These are phyloP conservation scores for Pistacia integerrima DNA, from an alignment of 345 rosid species.

Conservation along the genomic window DNA sequence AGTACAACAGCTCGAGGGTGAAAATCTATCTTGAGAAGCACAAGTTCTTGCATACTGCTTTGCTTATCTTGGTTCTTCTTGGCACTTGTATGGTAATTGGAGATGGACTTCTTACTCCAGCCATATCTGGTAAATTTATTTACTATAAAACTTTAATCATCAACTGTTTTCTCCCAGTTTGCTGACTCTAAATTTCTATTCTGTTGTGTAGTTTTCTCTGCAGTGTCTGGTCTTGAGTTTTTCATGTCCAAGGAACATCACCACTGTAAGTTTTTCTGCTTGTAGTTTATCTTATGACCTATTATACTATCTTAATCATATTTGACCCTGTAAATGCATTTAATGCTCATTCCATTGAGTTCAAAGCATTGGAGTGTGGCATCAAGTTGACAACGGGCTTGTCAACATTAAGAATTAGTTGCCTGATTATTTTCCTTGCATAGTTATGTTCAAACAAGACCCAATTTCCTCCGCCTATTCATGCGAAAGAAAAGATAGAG, in stretches of 20 bases:
- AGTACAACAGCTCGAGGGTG: constrained; percentile 58
- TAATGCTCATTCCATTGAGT: background rate
- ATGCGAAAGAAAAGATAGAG: background rate
- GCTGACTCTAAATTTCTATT: constrained; percentile 13
- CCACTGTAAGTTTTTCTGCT: constrained; percentile 63
- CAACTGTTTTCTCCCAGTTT: background rate
- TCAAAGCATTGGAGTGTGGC: background rate
- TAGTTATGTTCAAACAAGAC: background rate
- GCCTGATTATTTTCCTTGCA: background rate
- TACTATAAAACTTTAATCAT: constrained; percentile 2
- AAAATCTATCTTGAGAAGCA: constrained; percentile 80
- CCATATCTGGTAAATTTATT: constrained; percentile 75
- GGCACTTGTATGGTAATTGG: constrained; percentile 99
- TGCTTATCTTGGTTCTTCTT: constrained; percentile 88
- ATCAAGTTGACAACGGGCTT: background rate
- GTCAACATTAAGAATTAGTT: constrained; percentile 1
- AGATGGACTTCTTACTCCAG: constrained; percentile 97
- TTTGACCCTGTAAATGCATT: background rate
- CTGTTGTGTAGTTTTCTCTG: constrained; percentile 73
- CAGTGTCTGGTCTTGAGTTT: constrained; percentile 95
- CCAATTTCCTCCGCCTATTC: background rate
- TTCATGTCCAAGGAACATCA: constrained; percentile 92
- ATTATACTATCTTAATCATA: background rate
- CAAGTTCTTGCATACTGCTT: constrained; percentile 83
- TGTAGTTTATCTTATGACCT: background rate